These are phyloP conservation scores for Acanthamoeba castellanii DNA, from an alignment of 208 protist species.

Conservation along the genomic window DNA sequence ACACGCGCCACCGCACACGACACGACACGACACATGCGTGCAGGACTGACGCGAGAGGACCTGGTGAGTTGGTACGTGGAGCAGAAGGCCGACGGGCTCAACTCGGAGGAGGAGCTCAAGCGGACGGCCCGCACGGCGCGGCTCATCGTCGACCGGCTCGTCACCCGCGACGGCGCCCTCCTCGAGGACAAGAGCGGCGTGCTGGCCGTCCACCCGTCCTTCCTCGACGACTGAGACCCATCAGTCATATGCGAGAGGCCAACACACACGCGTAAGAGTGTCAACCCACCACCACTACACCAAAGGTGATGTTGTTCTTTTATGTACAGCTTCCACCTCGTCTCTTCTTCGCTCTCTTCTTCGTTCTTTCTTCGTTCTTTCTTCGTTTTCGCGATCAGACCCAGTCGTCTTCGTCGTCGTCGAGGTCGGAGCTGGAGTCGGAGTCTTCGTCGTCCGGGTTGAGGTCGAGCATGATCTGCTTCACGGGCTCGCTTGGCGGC, in stretches of 20 bases:
- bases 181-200: background rate
- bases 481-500: background rate
- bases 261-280: too few species aligned
- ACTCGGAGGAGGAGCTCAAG: slow-evolving; percentile 67
- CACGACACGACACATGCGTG: too few species aligned
- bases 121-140: background rate
- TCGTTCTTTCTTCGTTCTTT: background rate
- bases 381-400: background rate
- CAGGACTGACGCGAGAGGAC: slow-evolving; percentile 56
- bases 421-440: background rate
- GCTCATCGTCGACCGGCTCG: slow-evolving; percentile 38
- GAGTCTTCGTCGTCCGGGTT: background rate
- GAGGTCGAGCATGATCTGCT: slow-evolving; percentile 12
- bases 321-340: background rate
- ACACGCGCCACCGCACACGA: background rate
- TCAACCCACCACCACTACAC: background rate
- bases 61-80: slow-evolving; percentile 82
- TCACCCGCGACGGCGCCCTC: slow-evolving; percentile 68
- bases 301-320: background rate
- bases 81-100: slow-evolving; percentile 17
- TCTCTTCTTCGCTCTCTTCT: background rate
- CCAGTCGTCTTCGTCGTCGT: background rate
- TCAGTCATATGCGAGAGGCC: too few species aligned
- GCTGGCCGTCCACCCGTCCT: slow-evolving; percentile 56
- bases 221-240: background rate